phyloP scores from a whole-genome alignment of 208 protist species.

The Trypanosoma scelopori region DNA sequence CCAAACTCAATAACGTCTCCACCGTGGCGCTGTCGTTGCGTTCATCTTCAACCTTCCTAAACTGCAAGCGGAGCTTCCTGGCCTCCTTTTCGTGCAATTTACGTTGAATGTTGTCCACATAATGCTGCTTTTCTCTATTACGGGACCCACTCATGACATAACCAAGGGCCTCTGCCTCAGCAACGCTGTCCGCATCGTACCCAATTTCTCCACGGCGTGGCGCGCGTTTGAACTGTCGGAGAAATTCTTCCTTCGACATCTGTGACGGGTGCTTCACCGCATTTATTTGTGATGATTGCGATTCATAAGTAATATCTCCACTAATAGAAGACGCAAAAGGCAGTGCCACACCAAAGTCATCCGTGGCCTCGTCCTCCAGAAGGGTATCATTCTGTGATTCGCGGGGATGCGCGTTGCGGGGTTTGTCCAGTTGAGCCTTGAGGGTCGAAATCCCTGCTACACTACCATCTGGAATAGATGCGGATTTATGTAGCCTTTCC shows the following conservation, averaged over 20 bases:
- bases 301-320: neutral
- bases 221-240: slow-evolving; percentile 84
- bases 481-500: neutral
- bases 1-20: slow-evolving; percentile 43
- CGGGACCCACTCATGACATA: slow-evolving; percentile 92
- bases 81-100: slow-evolving; percentile 90
- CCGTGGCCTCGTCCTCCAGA: slow-evolving; percentile 18
- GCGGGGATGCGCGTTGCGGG: too few species aligned
- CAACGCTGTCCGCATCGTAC: slow-evolving; percentile 75
- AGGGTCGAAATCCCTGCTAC: neutral
- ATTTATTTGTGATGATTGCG: slow-evolving; percentile 3
- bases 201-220: slow-evolving; percentile 87
- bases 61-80: slow-evolving; percentile 85
- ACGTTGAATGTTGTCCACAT: slow-evolving; percentile 83
- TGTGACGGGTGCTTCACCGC: slow-evolving; percentile 81
- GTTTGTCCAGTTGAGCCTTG: neutral
- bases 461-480: neutral
- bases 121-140: slow-evolving; percentile 77
- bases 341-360: slow-evolving; percentile 54
- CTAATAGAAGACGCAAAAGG: slow-evolving; percentile 1
- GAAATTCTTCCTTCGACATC: slow-evolving; percentile 87
- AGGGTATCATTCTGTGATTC: neutral
- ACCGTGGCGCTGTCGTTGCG: slow-evolving; percentile 74
- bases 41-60: slow-evolving; percentile 86
- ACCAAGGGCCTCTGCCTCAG: slow-evolving; percentile 75